Base-by-base conservation (phyloP, 2,329 filamentous ascomycete genomes). In the Metarhizium sp. region DNA sequence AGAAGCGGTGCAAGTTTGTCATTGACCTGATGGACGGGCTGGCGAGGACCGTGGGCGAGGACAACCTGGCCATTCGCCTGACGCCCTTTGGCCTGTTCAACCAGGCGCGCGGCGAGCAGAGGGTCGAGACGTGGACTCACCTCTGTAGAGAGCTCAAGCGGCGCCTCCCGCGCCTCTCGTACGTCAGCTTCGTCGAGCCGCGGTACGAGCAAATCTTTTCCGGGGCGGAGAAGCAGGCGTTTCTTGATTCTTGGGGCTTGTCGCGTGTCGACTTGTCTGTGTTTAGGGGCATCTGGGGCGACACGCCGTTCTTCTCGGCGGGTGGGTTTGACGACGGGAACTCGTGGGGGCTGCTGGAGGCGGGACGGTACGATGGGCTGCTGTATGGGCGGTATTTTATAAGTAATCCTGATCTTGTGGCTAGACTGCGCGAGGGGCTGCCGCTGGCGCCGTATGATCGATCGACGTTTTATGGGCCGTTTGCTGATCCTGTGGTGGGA, bases 181-280 rank as follows among this genome's bases (percentile, higher is more conserved):
- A 82, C 58, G 74, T 82, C 16, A 78, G 75, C 66, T 78, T 82
- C 48, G 71, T 82, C 50, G 79, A 82, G 64, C 78, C 78, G 59
- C 71, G 75, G 16, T 81, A 73, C 61, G 78, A 82, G 56, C 78
- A 81, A 62, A 72, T 81, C 42, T 73, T 76, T 59, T 75, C 70
- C 34, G 65, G 70, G 14, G 63, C 68, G 11, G 75, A 80, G 60
- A 80, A 81, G 60, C 73, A 78, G 32, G 63, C 67, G 34, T 77
- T 78, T 60, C 68, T 81, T 4, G 55, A 67, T 30, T 73, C 71
- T 6, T 80, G 77, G 77, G 73, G 73, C 2, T 63, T 80, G 6
- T 50, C 64, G 6, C 64, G 73, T 3, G 71, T 79, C 20, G 72
- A 75, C 47, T 68, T 81, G 1, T 70, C 70, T 7, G 55, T 67